A percentile compares a stretch with the other conserved stretches of the same genome.
Conservation (phyloP, 2,329 filamentous ascomycete species). For the Catunica adiposa region DNA sequence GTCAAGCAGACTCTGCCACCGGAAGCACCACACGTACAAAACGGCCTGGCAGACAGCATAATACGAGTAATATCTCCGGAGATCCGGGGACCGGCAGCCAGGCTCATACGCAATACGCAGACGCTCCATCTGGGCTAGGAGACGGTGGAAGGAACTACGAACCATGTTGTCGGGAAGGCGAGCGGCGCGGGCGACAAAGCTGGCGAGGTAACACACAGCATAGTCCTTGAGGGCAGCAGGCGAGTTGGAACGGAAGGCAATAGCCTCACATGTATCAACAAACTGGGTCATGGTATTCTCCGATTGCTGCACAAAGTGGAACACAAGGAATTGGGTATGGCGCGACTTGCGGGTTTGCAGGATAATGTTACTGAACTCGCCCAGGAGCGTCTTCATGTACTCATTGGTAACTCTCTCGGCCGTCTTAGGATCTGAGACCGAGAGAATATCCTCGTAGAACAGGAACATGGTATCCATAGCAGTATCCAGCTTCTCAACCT, state of each 20-base stretch:
- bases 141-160: conserved; percentile 64
- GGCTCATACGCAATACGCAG: conserved; percentile 59
- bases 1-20: conserved; percentile 77
- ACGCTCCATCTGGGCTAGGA: conserved; percentile 60
- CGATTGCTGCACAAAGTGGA: conserved; percentile 81
- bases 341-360: conserved; percentile 81
- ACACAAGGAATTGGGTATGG: conserved; percentile 88
- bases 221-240: conserved; percentile 63
- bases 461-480: conserved; percentile 79
- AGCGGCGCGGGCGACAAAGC: conserved; percentile 80
- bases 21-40: conserved; percentile 93
- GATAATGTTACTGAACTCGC: conserved; percentile 75
- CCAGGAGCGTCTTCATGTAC: conserved; percentile 61
- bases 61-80: conserved; percentile 67
- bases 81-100: conserved; percentile 66
- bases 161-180: conserved; percentile 62
- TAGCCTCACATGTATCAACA: conserved; percentile 21
- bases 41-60: conserved; percentile 80
- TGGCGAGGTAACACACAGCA: conserved; percentile 81
- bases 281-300: conserved; percentile 61
- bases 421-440: conserved; percentile 48
- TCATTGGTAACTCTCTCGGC: conserved; percentile 22
- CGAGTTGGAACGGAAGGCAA: conserved; percentile 40
- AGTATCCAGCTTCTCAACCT: conserved; percentile 78
- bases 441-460: conserved; percentile 61